phyloP scores from a whole-genome alignment of 495 filamentous ascomycete genomes.

The Hypoxylon fragiforme region DNA sequence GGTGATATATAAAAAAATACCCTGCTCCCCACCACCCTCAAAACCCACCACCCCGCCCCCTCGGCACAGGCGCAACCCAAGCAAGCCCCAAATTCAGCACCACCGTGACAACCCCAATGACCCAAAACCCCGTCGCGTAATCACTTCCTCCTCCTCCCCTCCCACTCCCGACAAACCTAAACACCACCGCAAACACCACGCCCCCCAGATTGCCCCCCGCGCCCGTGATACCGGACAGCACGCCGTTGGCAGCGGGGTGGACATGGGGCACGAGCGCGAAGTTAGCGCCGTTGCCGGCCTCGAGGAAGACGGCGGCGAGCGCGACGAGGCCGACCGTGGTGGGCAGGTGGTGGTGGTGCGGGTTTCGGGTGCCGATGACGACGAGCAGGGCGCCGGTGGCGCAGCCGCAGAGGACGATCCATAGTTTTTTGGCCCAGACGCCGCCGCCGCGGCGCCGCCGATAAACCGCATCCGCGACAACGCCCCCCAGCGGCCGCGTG shows the following conservation, averaged over 20 bases:
- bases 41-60: too few species aligned
- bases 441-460: constrained; percentile 51
- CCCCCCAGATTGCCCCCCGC: constrained; percentile 78
- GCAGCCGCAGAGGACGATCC: constrained; percentile 65
- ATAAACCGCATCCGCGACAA: constrained; percentile 75
- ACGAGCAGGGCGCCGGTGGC: constrained; percentile 69
- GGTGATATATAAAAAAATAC: too few species aligned
- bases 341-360: constrained; percentile 57
- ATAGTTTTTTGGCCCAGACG: constrained; percentile 77
- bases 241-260: constrained; percentile 67
- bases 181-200: constrained; percentile 82
- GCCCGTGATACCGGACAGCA: constrained; percentile 62
- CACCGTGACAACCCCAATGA: constrained; percentile 77
- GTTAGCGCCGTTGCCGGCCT: constrained; percentile 82
- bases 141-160: too few species aligned
- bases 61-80: constrained; percentile 76
- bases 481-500: constrained; percentile 74
- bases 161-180: constrained; percentile 68
- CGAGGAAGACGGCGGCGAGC: constrained; percentile 76
- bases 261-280: constrained; percentile 87
- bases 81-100: constrained; percentile 64
- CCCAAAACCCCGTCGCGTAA: constrained; percentile 75
- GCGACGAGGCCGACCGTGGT: constrained; percentile 80
- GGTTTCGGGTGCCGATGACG: constrained; percentile 66
- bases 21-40: too few species aligned